phyloP scores from a whole-genome alignment of 306 rosid species.

The Cucumis hystrix region DNA sequence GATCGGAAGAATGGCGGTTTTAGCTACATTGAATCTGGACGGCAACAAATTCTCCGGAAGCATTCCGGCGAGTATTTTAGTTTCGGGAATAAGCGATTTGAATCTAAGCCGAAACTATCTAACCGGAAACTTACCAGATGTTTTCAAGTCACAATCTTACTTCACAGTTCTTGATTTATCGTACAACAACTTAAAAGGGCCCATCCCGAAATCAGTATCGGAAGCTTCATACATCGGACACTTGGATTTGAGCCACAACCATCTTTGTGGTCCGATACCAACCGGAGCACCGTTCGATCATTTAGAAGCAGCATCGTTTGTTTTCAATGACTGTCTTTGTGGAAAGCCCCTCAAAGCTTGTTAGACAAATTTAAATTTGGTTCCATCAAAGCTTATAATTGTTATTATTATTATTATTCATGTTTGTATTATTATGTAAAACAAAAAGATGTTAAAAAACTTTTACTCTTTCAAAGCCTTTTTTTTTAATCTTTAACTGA shows the following conservation, averaged over 20 bases:
- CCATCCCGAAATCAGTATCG: slow-evolving; percentile 46
- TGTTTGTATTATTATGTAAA: slow-evolving; percentile 4
- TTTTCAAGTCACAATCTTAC: slow-evolving; percentile 48
- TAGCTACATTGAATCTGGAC: slow-evolving; percentile 56
- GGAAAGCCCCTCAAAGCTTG: slow-evolving; percentile 81
- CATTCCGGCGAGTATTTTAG: slow-evolving; percentile 41
- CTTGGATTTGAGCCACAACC: slow-evolving; percentile 89
- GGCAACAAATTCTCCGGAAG: slow-evolving; percentile 38
- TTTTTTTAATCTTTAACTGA: not conserved
- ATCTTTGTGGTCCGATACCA: slow-evolving; percentile 72
- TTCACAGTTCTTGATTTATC: slow-evolving; percentile 68
- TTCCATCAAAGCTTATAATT: not conserved
- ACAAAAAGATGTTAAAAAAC: not conserved
- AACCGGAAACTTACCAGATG: slow-evolving; percentile 46
- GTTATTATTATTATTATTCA: not conserved
- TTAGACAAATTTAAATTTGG: not conserved
- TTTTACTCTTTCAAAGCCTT: not conserved
- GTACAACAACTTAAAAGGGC: slow-evolving; percentile 40
- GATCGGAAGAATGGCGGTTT: slow-evolving; percentile 70
- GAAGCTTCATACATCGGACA: slow-evolving; percentile 66
- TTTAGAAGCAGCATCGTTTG: slow-evolving; percentile 74
- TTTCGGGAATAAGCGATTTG: slow-evolving; percentile 49
- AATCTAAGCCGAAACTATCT: slow-evolving; percentile 54
- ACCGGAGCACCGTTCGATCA: slow-evolving; percentile 78
- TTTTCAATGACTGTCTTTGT: slow-evolving; percentile 69